Evolutionary conservation across 192 early-diverging fungal genomes (phyloP).

Genomic region (Helicostylum pulchrum): DNA sequence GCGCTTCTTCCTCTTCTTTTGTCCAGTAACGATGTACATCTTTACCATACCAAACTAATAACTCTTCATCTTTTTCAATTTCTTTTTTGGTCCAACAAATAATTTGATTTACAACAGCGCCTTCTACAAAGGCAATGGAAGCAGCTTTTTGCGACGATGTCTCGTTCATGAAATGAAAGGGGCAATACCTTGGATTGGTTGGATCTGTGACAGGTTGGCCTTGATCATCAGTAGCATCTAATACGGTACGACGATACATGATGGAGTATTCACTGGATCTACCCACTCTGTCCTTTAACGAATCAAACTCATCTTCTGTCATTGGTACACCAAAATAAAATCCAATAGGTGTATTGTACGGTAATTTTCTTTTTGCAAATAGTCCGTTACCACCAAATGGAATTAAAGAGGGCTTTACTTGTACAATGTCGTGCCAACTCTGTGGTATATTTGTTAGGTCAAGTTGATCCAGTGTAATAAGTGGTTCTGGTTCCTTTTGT

Average conservation of each 20-base stretch:
- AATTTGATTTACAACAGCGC: conserved; percentile 81
- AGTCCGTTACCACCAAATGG: conserved; percentile 71
- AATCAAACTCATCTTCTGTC: conserved; percentile 94
- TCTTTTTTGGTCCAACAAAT: conserved; percentile 71
- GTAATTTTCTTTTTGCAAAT: conserved; percentile 70
- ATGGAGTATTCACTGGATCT: conserved; percentile 82
- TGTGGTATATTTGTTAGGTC: conserved; percentile 55
- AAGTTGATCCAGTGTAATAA: conserved; percentile 30
- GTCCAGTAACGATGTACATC: conserved; percentile 81
- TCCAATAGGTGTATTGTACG: conserved; percentile 71
- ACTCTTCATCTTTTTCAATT: conserved; percentile 73
- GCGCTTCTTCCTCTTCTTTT: neutral
- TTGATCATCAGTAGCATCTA: conserved; percentile 84
- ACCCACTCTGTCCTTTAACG: conserved; percentile 76
- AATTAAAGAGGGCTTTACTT: conserved; percentile 58
- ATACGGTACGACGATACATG: conserved; percentile 85
- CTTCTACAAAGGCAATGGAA: conserved; percentile 78
- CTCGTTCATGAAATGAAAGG: conserved; percentile 94
- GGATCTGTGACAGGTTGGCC: conserved; percentile 75
- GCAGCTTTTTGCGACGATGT: conserved; percentile 45
- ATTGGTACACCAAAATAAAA: conserved; percentile 97
- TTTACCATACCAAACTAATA: conserved; percentile 83
- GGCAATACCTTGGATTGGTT: conserved; percentile 61
- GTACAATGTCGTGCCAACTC: conserved; percentile 58
- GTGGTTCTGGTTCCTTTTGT: neutral